Conservation (phyloP, 257 asterid species). For the Nicotiana attenuata region DNA sequence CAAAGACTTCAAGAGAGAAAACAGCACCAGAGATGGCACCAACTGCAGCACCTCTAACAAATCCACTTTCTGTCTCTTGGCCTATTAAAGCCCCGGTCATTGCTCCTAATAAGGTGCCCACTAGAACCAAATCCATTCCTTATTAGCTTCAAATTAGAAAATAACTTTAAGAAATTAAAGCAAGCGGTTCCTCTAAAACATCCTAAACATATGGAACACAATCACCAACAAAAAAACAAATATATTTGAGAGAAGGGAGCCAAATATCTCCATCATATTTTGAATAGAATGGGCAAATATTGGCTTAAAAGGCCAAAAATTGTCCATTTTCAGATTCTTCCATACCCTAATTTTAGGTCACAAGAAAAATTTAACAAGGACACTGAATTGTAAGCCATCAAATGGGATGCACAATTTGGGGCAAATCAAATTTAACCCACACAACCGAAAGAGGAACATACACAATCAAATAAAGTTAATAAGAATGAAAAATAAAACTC, state of each 20-base stretch:
- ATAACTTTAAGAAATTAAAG: not conserved
- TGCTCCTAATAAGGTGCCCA: conserved; percentile 92
- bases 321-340: not conserved
- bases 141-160: not conserved
- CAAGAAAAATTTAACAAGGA: not conserved
- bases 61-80: conserved; percentile 96
- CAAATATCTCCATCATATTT: too few species aligned
- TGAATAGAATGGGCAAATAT: not conserved
- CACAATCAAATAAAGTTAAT: not conserved
- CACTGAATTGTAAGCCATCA: not conserved
- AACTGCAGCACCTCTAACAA: conserved; percentile 92
- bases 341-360: not conserved
- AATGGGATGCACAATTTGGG: not conserved
- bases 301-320: not conserved
- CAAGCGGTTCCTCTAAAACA: not conserved
- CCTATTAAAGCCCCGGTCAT: conserved; percentile 96
- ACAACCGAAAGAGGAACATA: not conserved
- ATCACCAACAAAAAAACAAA: not conserved
- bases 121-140: conserved; percentile 24
- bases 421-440: not conserved
- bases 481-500: conserved; percentile 3
- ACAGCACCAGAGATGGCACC: conserved; percentile 99
- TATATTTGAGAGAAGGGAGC: too few species aligned
- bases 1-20: conserved; percentile 96
- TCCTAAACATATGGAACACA: not conserved